phyloP scores from a whole-genome alignment of 352 stramenopile genomes.

The Stephanocyclus meneghinianus region DNA sequence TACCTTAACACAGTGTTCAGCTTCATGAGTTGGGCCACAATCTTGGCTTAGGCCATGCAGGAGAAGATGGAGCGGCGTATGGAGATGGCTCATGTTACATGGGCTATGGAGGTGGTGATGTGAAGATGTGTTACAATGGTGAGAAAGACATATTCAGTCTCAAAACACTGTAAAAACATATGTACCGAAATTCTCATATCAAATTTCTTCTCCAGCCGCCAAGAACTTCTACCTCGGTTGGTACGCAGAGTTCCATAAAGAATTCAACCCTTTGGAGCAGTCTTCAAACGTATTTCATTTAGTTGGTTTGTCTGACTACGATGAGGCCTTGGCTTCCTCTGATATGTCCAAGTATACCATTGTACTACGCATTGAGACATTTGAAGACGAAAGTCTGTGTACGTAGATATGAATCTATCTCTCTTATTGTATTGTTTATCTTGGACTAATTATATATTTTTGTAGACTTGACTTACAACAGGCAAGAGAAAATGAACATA shows the following conservation, averaged over 20 bases:
- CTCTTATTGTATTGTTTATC: not conserved
- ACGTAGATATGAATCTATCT: not conserved
- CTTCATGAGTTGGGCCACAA: slow-evolving; percentile 23
- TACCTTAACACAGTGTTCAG: not conserved
- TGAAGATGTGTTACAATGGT: slow-evolving; percentile 35
- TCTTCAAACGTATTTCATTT: slow-evolving; percentile 12
- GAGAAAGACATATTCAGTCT: not conserved
- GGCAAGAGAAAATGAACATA: slow-evolving; percentile 30
- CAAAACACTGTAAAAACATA: not conserved
- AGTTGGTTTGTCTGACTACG: slow-evolving; percentile 29
- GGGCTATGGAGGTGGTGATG: slow-evolving; percentile 23
- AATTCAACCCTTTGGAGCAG: slow-evolving; percentile 9
- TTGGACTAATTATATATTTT: not conserved
- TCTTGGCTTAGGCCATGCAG: slow-evolving; percentile 21
- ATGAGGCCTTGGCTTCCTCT: slow-evolving; percentile 7
- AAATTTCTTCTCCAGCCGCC: not conserved
- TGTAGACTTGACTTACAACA: slow-evolving; percentile 32
- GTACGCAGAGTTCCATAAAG: slow-evolving; percentile 20
- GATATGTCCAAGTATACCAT: slow-evolving; percentile 6
- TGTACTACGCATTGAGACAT: slow-evolving; percentile 24
- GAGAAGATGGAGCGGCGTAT: slow-evolving; percentile 11
- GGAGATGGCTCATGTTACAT: slow-evolving; percentile 31
- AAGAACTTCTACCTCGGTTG: slow-evolving; percentile 16
- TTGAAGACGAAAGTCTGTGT: slow-evolving; percentile 21
- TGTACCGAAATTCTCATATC: not conserved